Conservation (phyloP, 345 rosid species). For the Passiflora organensis region DNA sequence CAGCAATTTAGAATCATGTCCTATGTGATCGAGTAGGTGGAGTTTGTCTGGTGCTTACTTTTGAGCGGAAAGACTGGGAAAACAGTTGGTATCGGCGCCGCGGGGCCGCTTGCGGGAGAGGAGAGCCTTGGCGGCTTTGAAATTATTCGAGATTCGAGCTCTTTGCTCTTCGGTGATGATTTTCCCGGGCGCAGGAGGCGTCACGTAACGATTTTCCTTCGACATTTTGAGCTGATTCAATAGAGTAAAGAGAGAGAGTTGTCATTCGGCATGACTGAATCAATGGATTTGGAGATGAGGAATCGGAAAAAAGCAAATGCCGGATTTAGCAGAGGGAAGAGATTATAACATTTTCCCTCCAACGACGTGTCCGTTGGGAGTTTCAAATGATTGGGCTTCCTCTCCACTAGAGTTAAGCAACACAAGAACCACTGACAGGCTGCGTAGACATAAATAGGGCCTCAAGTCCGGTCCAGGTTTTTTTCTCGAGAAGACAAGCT, state of each 20-base stretch:
- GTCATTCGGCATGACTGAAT: not conserved
- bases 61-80: slow-evolving; percentile 17
- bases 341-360: slow-evolving; percentile 9
- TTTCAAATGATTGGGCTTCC: not conserved
- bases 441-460: too few relatives aligned
- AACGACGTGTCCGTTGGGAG: not conserved
- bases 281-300: not conserved
- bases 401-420: not conserved
- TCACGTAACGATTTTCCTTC: slow-evolving; percentile 11
- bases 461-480: too few relatives aligned
- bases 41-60: slow-evolving; percentile 21
- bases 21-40: not conserved
- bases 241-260: not conserved
- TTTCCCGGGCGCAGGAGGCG: slow-evolving; percentile 5
- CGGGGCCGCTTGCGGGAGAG: slow-evolving; percentile 59
- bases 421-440: too few relatives aligned
- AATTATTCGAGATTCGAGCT: slow-evolving; percentile 56
- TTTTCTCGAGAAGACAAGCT: too few relatives aligned
- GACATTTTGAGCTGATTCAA: not conserved
- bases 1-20: too few relatives aligned
- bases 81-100: slow-evolving; percentile 10
- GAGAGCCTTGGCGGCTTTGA: slow-evolving; percentile 59
- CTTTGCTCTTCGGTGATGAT: slow-evolving; percentile 23
- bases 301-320: not conserved
- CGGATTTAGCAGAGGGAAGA: not conserved